A percentile compares a stretch with the other conserved stretches of the same genome.
These are phyloP conservation scores for Saprolegnia parasitica DNA, from an alignment of 352 stramenopile species.

Conservation along the genomic window DNA sequence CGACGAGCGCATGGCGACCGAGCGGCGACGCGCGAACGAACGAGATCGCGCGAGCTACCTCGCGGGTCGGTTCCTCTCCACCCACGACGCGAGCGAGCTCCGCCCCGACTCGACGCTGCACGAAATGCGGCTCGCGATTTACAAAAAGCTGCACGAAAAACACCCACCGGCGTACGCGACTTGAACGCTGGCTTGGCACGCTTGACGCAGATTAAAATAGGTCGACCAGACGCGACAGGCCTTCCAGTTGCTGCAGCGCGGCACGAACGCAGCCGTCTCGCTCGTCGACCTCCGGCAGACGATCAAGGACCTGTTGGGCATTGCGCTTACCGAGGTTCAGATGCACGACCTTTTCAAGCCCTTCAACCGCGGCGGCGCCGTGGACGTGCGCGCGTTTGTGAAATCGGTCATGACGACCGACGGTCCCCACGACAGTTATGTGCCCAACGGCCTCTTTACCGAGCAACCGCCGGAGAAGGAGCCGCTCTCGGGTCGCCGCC, in stretches of 20 bases:
- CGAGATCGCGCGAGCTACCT: slow-evolving; percentile 68
- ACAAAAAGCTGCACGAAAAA: slow-evolving; percentile 72
- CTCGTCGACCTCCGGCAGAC: slow-evolving; percentile 72
- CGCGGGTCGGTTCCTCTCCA: slow-evolving; percentile 32
- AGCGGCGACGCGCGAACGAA: slow-evolving; percentile 43
- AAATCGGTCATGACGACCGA: slow-evolving; percentile 61
- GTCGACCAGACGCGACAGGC: slow-evolving; percentile 71
- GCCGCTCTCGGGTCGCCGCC: not conserved
- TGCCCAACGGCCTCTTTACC: slow-evolving; percentile 38
- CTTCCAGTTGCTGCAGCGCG: slow-evolving; percentile 74
- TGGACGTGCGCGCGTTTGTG: slow-evolving; percentile 73
- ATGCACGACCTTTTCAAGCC: slow-evolving; percentile 60
- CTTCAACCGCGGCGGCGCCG: slow-evolving; percentile 60
- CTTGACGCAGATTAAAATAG: not conserved
- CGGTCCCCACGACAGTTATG: slow-evolving; percentile 49
- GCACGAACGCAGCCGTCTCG: slow-evolving; percentile 58
- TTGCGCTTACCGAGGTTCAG: slow-evolving; percentile 67
- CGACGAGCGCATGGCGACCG: slow-evolving; percentile 64
- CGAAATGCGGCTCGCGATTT: slow-evolving; percentile 63
- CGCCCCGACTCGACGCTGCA: slow-evolving; percentile 61
- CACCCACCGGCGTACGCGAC: slow-evolving; percentile 44
- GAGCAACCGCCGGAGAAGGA: not conserved
- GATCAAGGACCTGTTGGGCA: slow-evolving; percentile 72
- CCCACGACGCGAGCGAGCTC: slow-evolving; percentile 34
- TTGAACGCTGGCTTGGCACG: not conserved